A percentile compares a stretch with the other conserved stretches of the same genome.
Evolutionary conservation across 148 eudicot species (phyloP).

Genomic region (Nyssa sinensis): DNA sequence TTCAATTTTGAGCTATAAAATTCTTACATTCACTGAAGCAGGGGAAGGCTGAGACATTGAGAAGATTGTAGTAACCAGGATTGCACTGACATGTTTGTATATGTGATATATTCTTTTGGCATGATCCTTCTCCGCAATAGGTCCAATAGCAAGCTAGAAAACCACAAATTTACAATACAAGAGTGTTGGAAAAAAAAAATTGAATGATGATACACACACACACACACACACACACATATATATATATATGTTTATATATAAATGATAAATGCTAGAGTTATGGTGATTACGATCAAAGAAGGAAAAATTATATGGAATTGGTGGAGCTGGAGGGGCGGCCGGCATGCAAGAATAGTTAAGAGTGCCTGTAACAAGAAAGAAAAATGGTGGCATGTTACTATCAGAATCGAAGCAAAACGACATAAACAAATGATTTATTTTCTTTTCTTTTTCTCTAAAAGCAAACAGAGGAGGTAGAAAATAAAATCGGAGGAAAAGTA

Average conservation of each 20-base stretch:
- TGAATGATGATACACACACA: too few species aligned
- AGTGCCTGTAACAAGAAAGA: constrained; percentile 40
- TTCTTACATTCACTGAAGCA: constrained; percentile 69
- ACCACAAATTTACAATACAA: neutral
- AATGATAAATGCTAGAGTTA: too few species aligned
- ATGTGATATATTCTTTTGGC: constrained; percentile 42
- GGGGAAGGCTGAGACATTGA: constrained; percentile 58
- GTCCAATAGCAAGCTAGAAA: constrained; percentile 64
- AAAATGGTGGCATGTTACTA: too few species aligned
- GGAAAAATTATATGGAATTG: constrained; percentile 42
- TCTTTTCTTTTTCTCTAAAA: too few species aligned
- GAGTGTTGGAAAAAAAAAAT: too few species aligned
- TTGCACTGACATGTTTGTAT: constrained; percentile 60
- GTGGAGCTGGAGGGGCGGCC: constrained; percentile 51
- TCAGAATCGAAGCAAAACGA: too few species aligned
- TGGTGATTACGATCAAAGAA: constrained; percentile 49
- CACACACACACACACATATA: too few species aligned
- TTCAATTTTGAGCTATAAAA: too few species aligned
- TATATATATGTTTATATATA: too few species aligned
- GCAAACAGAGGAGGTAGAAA: neutral
- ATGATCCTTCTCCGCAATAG: constrained; percentile 75
- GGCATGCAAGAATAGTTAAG: constrained; percentile 74
- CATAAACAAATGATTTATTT: too few species aligned
- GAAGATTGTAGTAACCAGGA: constrained; percentile 51
- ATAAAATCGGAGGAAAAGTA: constrained; percentile 13